Conservation (phyloP, 805 yeast genomes). For the Lipomyces lipofer region DNA sequence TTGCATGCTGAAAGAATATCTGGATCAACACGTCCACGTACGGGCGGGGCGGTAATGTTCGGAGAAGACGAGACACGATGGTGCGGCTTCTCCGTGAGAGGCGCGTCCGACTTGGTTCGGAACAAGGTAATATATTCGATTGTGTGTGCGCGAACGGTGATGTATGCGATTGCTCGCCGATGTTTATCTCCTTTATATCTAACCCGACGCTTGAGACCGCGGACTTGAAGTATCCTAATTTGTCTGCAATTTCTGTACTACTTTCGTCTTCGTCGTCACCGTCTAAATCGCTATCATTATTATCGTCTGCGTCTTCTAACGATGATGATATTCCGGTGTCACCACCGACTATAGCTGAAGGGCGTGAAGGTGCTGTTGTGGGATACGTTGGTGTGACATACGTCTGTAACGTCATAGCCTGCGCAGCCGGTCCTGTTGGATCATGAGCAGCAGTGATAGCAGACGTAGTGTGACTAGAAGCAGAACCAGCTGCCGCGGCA, state of each 20-base stretch:
- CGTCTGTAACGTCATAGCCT: too few relatives aligned
- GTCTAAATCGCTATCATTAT: constrained; percentile 8
- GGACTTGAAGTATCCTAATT: neutral
- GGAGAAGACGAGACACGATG: neutral
- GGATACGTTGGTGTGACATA: constrained; percentile 23
- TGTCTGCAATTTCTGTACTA: neutral
- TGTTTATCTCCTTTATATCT: neutral
- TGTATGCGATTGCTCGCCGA: neutral
- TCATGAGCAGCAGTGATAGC: too few relatives aligned
- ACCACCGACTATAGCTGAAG: too few relatives aligned
- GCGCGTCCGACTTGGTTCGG: neutral
- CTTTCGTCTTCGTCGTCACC: neutral
- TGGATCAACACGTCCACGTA: constrained; percentile 1
- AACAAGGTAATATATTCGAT: neutral
- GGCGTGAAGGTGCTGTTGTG: too few relatives aligned
- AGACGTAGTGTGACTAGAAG: neutral
- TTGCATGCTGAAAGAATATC: constrained; percentile 2
- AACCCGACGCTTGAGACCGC: neutral
- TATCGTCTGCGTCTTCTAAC: neutral
- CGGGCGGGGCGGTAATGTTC: neutral
- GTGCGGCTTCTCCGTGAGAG: constrained; percentile 3
- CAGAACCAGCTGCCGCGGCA: neutral
- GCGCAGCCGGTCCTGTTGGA: too few relatives aligned
- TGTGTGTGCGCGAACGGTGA: neutral
- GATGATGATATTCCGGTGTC: neutral